Base-by-base conservation (phyloP, 139 green algal species). In the Eudorina sp. region DNA sequence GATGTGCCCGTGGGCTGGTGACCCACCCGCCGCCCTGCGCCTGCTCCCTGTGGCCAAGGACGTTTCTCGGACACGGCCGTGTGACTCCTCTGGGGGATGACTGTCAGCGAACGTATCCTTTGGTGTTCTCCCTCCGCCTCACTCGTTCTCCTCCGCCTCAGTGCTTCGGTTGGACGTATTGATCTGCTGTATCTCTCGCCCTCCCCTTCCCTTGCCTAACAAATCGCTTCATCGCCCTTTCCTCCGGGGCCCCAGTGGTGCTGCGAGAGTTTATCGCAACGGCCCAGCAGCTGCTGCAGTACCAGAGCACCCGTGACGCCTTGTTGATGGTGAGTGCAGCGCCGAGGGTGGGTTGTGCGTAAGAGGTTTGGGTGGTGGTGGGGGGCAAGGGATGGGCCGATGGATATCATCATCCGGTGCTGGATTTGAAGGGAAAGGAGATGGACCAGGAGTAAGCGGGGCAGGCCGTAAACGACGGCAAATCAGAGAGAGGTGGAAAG, bases 261-360 rank as follows among this genome's bases (percentile, higher is more conserved):
- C 41, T 86, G 2, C 60, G 60, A 6, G 80, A 86, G 58, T 86
- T 86, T 29, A 27, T 86, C 29, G 14, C 16, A 14, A 46, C 80
- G 19, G 80, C 80, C 0, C 43, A 64, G 41, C 80, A 86, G 41
- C 80, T 86, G 60, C 43, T 86, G 36, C 46, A 62, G 41, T 76
- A 60, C 45, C 48, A 31, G 60, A 46, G 40, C 45, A 87, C 81
- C 3, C 43, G 81, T 29, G 81, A 87, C 45, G 81, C 64, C 3
- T 41, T 87, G 62, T 64, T 87, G 18, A 87, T 87, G 81, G 81
- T 87, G 46, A 19, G 81, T n/a, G 11, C 3, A 38, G 8, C 19
- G 36, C 29, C 16, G 51, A 58, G 51, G 51, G 51, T 13, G 13
- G 13, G 51, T 13, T 58, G 51, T 13, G 51, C 13, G 25, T 48